Conservation (phyloP, 352 stramenopile species). For the Phytophthora foliorum region DNA sequence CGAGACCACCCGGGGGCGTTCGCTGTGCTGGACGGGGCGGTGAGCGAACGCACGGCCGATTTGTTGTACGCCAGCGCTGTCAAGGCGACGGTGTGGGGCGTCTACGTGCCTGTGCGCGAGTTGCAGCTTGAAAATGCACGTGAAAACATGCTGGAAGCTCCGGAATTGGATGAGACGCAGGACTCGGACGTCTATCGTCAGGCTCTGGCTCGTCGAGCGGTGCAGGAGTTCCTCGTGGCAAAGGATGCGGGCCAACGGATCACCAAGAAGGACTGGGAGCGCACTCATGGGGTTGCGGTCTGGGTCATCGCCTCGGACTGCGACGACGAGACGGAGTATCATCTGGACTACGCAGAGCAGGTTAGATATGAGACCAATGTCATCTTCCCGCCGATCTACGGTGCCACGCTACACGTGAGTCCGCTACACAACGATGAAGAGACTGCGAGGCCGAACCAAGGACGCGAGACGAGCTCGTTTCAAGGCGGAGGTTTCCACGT, state of each 20-base stretch:
- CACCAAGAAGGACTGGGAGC: conserved; percentile 42
- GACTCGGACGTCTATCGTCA: conserved; percentile 47
- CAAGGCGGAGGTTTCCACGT: conserved; percentile 73
- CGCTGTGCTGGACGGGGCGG: conserved; percentile 56
- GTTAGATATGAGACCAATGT: conserved; percentile 82
- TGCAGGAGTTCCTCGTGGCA: conserved; percentile 67
- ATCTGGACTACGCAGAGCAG: conserved; percentile 80
- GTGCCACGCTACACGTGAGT: conserved; percentile 81
- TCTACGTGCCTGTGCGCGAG: conserved; percentile 58
- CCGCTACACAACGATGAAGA: conserved; percentile 36
- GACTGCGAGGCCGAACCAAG: not conserved
- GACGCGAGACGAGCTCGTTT: conserved; percentile 28
- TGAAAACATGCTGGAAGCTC: not conserved
- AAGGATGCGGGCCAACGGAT: conserved; percentile 36
- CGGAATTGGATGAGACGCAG: conserved; percentile 16
- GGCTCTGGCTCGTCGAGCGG: conserved; percentile 48
- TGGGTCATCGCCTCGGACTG: conserved; percentile 78
- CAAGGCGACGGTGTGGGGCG: conserved; percentile 68
- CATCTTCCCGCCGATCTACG: conserved; percentile 75
- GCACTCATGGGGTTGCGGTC: conserved; percentile 63
- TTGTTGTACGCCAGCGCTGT: conserved; percentile 68
- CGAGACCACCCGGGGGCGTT: conserved; percentile 44
- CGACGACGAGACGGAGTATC: conserved; percentile 73
- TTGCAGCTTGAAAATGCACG: conserved; percentile 28
- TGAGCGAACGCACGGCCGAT: conserved; percentile 55